Conservation (phyloP, 2,329 filamentous ascomycete species). For the Pyrenophora graminea region DNA sequence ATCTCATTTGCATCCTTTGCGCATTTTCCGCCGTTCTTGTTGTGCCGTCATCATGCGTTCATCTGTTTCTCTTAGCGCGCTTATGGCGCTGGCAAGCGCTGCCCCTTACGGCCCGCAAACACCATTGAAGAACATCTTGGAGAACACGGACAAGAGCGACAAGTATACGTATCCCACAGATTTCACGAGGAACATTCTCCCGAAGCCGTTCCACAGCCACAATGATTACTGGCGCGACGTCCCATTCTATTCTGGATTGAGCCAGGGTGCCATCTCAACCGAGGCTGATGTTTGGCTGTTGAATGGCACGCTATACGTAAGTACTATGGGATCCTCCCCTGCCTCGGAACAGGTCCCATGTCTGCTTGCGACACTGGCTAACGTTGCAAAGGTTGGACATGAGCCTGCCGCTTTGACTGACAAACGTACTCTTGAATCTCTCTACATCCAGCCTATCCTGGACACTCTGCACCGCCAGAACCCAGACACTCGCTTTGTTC, state of each 20-base stretch:
- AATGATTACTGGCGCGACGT: conserved; percentile 63
- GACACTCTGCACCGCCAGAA: conserved; percentile 61
- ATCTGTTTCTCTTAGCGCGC: conserved; percentile 20
- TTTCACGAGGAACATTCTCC: conserved; percentile 63
- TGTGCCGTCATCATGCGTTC: conserved; percentile 25
- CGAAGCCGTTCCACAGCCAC: conserved; percentile 60
- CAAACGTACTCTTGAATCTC: conserved; percentile 58
- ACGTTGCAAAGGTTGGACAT: conserved; percentile 57
- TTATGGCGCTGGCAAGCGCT: conserved; percentile 23
- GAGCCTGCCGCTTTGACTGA: conserved; percentile 57
- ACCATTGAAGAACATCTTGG: conserved; percentile 59
- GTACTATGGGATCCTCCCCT: conserved; percentile 18
- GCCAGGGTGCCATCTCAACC: conserved; percentile 60
- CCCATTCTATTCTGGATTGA: conserved; percentile 58
- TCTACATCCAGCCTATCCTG: conserved; percentile 65
- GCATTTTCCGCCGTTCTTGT: neutral
- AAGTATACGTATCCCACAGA: conserved; percentile 65
- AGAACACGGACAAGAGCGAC: conserved; percentile 57
- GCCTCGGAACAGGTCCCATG: neutral
- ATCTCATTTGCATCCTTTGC: neutral
- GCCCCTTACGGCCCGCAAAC: conserved; percentile 48
- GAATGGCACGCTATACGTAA: conserved; percentile 59
- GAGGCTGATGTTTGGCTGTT: conserved; percentile 67
- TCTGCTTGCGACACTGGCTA: neutral
- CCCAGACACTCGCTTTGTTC: conserved; percentile 55